Evolutionary conservation across 2,329 filamentous ascomycete genomes (phyloP).

Genomic region (Curvularia sp.): DNA sequence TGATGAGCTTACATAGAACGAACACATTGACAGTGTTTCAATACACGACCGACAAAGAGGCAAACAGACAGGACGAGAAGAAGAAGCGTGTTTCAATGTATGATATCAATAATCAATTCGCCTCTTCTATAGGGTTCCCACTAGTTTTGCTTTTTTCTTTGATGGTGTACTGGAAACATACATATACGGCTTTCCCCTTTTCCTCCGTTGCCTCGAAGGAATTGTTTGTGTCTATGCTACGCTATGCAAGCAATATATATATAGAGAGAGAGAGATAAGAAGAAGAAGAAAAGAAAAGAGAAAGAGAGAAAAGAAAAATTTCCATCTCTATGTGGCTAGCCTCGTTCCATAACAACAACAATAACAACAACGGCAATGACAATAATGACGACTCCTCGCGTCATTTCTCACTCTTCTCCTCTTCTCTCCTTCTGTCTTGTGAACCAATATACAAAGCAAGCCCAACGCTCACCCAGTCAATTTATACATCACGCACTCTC

Average conservation of each 20-base stretch:
- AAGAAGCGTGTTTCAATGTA: background rate
- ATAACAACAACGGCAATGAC: background rate
- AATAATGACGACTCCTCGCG: too few species aligned
- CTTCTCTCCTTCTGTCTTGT: background rate
- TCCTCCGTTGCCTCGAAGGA: background rate
- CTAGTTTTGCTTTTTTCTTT: background rate
- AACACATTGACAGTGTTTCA: background rate
- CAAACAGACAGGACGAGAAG: background rate
- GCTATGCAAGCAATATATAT: slow-evolving; percentile 5
- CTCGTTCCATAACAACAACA: background rate
- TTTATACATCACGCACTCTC: slow-evolving; percentile 32
- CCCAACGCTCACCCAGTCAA: background rate
- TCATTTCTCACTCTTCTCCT: too few species aligned
- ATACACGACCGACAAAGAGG: background rate
- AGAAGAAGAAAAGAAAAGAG: background rate
- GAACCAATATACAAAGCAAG: background rate
- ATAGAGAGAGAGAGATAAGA: background rate
- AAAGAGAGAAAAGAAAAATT: background rate
- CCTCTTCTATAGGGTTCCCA: background rate
- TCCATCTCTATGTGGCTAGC: background rate
- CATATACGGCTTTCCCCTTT: background rate
- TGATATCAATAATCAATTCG: background rate
- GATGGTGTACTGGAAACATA: too few species aligned
- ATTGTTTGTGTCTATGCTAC: slow-evolving; percentile 4
- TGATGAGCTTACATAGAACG: background rate